phyloP scores from a whole-genome alignment of 768 basidiomycete genomes.

The Imleria badia region DNA sequence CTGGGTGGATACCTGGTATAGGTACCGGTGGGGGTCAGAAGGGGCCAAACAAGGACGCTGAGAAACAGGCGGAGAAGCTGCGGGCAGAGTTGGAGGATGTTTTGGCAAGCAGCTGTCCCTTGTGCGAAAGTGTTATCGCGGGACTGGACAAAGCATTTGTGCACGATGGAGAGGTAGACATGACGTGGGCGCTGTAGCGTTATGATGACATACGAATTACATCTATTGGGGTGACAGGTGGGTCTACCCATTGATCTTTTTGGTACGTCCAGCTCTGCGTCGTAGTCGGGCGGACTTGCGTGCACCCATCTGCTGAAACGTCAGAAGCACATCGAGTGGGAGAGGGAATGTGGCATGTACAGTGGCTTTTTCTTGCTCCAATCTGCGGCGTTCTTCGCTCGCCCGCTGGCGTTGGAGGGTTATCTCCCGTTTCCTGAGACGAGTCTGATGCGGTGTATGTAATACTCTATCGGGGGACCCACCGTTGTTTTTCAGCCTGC shows the following conservation, averaged over 20 bases:
- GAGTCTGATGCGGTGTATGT: background rate
- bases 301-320: constrained; percentile 66
- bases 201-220: constrained; percentile 8
- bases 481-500: constrained; percentile 63
- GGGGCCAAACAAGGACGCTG: constrained; percentile 45
- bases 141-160: constrained; percentile 89
- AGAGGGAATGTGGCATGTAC: constrained; percentile 6
- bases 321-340: background rate
- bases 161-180: constrained; percentile 72
- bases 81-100: constrained; percentile 86
- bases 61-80: constrained; percentile 68
- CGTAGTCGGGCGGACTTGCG: constrained; percentile 72
- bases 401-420: constrained; percentile 70
- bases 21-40: constrained; percentile 47
- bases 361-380: constrained; percentile 41
- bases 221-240: background rate
- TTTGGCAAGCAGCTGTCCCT: constrained; percentile 84
- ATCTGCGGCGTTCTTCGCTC: constrained; percentile 66
- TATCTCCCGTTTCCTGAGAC: constrained; percentile 58
- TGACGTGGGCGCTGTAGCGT: constrained; percentile 67
- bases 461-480: constrained; percentile 7
- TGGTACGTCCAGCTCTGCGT: constrained; percentile 71
- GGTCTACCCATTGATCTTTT: constrained; percentile 66
- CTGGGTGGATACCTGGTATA: constrained; percentile 75
- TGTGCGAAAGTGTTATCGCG: constrained; percentile 88